A percentile compares a stretch with the other conserved stretches of the same genome.
Evolutionary conservation across 768 basidiomycete species (phyloP).

Genomic region (Suillus paluster): DNA sequence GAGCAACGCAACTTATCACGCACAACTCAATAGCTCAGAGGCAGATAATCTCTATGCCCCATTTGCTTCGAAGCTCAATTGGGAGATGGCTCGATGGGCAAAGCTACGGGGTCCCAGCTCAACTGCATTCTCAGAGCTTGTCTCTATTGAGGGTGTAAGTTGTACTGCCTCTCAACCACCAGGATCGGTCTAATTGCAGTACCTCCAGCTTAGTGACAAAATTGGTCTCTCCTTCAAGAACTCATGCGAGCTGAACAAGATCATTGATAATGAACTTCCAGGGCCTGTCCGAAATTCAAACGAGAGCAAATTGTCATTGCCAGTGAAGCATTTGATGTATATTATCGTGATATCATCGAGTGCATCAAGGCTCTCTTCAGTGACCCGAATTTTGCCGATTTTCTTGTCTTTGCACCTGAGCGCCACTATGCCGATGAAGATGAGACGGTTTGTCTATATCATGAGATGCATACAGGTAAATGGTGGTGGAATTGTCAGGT

Average conservation of each 20-base stretch:
- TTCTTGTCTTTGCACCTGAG: slow-evolving; percentile 41
- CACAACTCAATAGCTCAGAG: background rate
- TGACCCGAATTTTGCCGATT: slow-evolving; percentile 34
- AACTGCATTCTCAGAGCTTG: slow-evolving; percentile 41
- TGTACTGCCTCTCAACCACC: no score
- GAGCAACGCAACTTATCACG: background rate
- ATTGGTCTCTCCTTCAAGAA: slow-evolving; percentile 40
- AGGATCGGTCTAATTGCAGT: background rate
- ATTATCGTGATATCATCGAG: slow-evolving; percentile 38
- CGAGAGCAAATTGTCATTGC: slow-evolving; percentile 27
- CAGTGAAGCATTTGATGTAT: slow-evolving; percentile 37
- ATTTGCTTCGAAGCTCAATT: slow-evolving; percentile 40
- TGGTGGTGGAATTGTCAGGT: slow-evolving; percentile 61
- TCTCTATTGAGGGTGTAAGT: slow-evolving; percentile 45
- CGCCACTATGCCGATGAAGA: slow-evolving; percentile 39
- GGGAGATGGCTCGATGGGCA: slow-evolving; percentile 47
- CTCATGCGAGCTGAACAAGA: slow-evolving; percentile 35
- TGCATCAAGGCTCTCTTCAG: slow-evolving; percentile 41
- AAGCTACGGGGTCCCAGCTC: slow-evolving; percentile 41
- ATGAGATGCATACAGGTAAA: slow-evolving; percentile 50
- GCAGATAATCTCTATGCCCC: slow-evolving; percentile 25
- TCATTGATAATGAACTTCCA: slow-evolving; percentile 36
- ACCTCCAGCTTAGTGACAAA: slow-evolving; percentile 20
- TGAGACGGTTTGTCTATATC: slow-evolving; percentile 31
- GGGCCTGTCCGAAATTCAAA: slow-evolving; percentile 28